Evolutionary conservation across 352 stramenopile species (phyloP).

Genomic region (Phytophthora rubi): DNA sequence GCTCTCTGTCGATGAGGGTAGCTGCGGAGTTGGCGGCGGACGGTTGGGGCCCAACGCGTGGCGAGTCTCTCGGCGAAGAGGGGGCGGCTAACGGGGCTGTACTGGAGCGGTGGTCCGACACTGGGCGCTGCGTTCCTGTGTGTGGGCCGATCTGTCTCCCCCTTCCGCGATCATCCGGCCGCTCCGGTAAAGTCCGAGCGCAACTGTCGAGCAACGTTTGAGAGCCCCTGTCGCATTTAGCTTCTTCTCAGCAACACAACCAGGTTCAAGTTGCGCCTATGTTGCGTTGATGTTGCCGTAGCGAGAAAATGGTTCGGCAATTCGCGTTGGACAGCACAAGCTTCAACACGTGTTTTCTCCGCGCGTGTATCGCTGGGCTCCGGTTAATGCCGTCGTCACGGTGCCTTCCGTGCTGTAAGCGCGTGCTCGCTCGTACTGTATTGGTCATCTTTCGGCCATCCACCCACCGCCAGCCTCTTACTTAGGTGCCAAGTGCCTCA

Average conservation of each 20-base stretch:
- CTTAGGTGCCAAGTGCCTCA: too few species aligned
- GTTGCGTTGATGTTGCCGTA: constrained; percentile 24
- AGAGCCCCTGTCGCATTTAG: not conserved
- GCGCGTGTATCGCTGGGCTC: constrained; percentile 11
- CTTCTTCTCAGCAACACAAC: not conserved
- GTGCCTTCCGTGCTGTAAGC: not conserved
- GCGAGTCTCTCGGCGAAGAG: constrained; percentile 34
- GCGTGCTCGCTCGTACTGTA: too few species aligned
- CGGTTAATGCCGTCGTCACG: not conserved
- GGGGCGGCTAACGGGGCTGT: constrained; percentile 1
- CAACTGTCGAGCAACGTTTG: constrained; percentile 21
- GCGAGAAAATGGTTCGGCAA: constrained; percentile 7
- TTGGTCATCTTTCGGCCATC: too few species aligned
- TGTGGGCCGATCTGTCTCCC: constrained; percentile 34
- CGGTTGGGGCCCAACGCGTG: constrained; percentile 43
- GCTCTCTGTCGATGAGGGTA: constrained; percentile 7
- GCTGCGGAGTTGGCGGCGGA: constrained; percentile 23
- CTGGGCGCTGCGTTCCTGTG: constrained; percentile 29
- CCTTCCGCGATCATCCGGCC: constrained; percentile 23
- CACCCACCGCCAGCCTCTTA: too few species aligned
- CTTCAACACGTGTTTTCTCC: constrained; percentile 28
- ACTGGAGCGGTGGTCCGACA: constrained; percentile 37
- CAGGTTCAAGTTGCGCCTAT: not conserved
- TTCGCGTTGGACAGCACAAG: constrained; percentile 16
- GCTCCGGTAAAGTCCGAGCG: constrained; percentile 3